Percentiles rank a stretch among this genome's conserved stretches.
phyloP scores from a whole-genome alignment of 345 rosid genomes.

The Populus pruinosa region DNA sequence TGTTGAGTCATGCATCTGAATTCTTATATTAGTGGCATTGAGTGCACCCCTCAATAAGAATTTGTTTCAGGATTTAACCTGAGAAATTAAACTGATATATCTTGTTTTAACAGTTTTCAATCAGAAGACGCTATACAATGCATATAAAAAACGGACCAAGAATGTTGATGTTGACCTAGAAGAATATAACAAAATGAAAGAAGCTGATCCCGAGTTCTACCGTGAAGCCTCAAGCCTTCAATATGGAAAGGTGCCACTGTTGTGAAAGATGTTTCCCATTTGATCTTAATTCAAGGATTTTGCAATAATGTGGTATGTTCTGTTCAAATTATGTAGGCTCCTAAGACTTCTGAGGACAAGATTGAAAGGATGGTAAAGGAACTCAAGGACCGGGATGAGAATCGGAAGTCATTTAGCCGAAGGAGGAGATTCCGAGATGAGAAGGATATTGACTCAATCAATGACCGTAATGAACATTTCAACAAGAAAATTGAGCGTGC shows the following conservation, averaged over 20 bases:
- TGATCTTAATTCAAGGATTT: not conserved
- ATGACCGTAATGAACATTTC: slow-evolving; percentile 98
- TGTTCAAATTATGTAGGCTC: slow-evolving; percentile 51
- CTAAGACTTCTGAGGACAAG: slow-evolving; percentile 70
- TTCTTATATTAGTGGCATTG: not conserved
- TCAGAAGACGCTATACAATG: slow-evolving; percentile 81
- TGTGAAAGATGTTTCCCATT: not conserved
- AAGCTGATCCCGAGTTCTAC: slow-evolving; percentile 96
- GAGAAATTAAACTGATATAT: slow-evolving; percentile 6
- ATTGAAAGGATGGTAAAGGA: slow-evolving; percentile 85
- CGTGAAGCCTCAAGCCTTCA: slow-evolving; percentile 91
- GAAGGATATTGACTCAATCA: slow-evolving; percentile 94
- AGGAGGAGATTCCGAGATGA: slow-evolving; percentile 88
- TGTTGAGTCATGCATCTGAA: not conserved
- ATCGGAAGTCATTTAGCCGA: slow-evolving; percentile 76
- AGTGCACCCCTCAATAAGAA: not conserved
- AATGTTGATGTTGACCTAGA: slow-evolving; percentile 69
- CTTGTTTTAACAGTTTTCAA: slow-evolving; percentile 61
- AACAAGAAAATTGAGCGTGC: slow-evolving; percentile 98
- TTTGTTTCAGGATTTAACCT: not conserved
- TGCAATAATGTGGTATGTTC: not conserved
- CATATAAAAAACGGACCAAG: slow-evolving; percentile 82
- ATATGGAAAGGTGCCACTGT: slow-evolving; percentile 68
- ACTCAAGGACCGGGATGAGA: slow-evolving; percentile 70
- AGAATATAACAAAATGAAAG: slow-evolving; percentile 91